These are phyloP conservation scores for Aureobasidium musti DNA, from an alignment of 2,329 filamentous ascomycete genomes.

Conservation along the genomic window DNA sequence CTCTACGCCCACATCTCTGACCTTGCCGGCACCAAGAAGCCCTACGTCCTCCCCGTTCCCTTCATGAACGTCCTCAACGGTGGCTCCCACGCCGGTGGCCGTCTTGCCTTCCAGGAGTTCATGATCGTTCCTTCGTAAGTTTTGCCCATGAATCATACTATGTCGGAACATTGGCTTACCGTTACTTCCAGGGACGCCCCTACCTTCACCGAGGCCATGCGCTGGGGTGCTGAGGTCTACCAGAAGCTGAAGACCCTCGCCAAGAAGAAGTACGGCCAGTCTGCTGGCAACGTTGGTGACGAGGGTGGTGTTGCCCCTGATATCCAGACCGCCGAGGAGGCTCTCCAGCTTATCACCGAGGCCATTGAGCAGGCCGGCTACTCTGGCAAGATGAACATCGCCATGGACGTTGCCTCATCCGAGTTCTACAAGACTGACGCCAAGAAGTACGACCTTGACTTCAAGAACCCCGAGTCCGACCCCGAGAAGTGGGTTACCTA, in stretches of 20 bases:
- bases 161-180: slow-evolving; percentile 31
- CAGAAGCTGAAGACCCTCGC: slow-evolving; percentile 94
- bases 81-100: slow-evolving; percentile 94
- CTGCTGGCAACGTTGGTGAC: slow-evolving; percentile 97
- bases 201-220: slow-evolving; percentile 92
- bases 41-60: slow-evolving; percentile 59
- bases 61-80: slow-evolving; percentile 63
- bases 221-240: slow-evolving; percentile 97
- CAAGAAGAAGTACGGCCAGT: slow-evolving; percentile 99
- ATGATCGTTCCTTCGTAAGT: slow-evolving; percentile 56
- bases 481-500: slow-evolving; percentile 97
- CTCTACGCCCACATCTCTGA: slow-evolving; percentile 61
- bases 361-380: slow-evolving; percentile 95
- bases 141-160: not conserved
- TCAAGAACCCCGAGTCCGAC: slow-evolving; percentile 99
- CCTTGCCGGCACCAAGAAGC: slow-evolving; percentile 55
- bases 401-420: slow-evolving; percentile 98
- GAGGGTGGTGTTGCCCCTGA: slow-evolving; percentile 99
- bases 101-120: slow-evolving; percentile 65
- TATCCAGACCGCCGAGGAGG: slow-evolving; percentile 96
- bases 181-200: slow-evolving; percentile 65
- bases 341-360: slow-evolving; percentile 91
- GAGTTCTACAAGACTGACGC: slow-evolving; percentile 96
- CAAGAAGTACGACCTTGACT: slow-evolving; percentile 99
- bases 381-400: slow-evolving; percentile 94